phyloP scores from a whole-genome alignment of 2,329 filamentous ascomycete species.

The Rugonectria rugulosa region DNA sequence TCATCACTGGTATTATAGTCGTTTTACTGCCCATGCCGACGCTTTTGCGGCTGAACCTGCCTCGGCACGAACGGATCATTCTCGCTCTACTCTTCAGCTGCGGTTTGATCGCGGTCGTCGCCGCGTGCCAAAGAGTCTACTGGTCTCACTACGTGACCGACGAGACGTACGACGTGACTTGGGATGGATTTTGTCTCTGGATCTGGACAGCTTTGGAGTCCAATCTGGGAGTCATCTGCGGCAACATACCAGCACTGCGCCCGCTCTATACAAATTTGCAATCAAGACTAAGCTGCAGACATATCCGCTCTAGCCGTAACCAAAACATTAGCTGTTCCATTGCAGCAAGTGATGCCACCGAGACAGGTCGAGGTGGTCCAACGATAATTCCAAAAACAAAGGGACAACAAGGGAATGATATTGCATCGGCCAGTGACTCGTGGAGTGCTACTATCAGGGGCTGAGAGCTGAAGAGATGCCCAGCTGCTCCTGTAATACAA shows the following conservation, averaged over 20 bases:
- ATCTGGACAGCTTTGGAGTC: slow-evolving; percentile 52
- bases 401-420: no score
- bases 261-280: no score
- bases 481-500: no score
- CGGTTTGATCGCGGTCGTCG: slow-evolving; percentile 47
- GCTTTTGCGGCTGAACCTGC: slow-evolving; percentile 43
- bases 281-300: no score
- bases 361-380: no score
- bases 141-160: slow-evolving; percentile 46
- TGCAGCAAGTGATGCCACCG: no score
- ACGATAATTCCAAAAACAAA: no score
- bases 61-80: slow-evolving; percentile 43
- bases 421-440: no score
- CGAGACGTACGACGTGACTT: slow-evolving; percentile 50
- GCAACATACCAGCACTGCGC: slow-evolving; percentile 47
- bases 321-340: no score
- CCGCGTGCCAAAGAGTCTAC: slow-evolving; percentile 47
- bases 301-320: no score
- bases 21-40: slow-evolving; percentile 48
- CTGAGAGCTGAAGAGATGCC: no score
- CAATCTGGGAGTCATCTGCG: slow-evolving; percentile 51
- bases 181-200: slow-evolving; percentile 51
- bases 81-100: slow-evolving; percentile 48
- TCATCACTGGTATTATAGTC: slow-evolving; percentile 45
- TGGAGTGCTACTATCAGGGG: no score